Base-by-base conservation (phyloP, 257 asterid genomes). In the Solanum gandarillasii region DNA sequence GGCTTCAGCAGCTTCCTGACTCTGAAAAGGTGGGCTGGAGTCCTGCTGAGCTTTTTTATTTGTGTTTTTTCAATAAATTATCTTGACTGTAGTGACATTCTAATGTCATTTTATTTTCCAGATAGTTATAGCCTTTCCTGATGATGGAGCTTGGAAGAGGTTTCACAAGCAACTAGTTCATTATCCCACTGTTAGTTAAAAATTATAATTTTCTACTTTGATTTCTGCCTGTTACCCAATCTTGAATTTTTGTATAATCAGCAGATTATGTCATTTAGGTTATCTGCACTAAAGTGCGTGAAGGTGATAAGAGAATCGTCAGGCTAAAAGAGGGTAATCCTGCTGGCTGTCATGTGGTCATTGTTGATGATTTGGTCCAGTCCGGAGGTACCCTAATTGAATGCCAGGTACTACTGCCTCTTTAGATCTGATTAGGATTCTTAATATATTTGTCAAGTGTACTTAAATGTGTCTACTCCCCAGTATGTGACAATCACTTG, bases 91-190 rank as follows among this genome's bases (percentile, higher is more conserved):
- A 20, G 41, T 86, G 65, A 86, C 71, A 48, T 48, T 68, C 34
- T n/a, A 55, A 58, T 87, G 60, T 13, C 39, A 65, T 70, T 32
- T 52, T 84, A 43, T 65, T 81, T 87, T 58, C 79, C 96, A 96
- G 99, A 96, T 96, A 86, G 95, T 94, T 76, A 90, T 96, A 89
- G 99, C 98, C n/a, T 96, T 95, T 88, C 99, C 98, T 2, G 99
- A 96, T 91, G 99, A 96, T 94, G 99, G 99, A 84, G 99, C 99
- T 88, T 96, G 99, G 99, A 96, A 96, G 91, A 91, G 99, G 88
- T 96, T 96, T 94, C 98, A 96, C 95, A 96, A 96, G 94, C 90
- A 88, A 88, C 88, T 96, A 41, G 96, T 91, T 90, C 92, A 96
- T 89, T 95, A 90, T 86, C 98, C 98, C 76, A 93, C 87, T 93